These are phyloP conservation scores for Agrocybe chaxingu DNA, from an alignment of 768 basidiomycete genomes.

Conservation along the genomic window DNA sequence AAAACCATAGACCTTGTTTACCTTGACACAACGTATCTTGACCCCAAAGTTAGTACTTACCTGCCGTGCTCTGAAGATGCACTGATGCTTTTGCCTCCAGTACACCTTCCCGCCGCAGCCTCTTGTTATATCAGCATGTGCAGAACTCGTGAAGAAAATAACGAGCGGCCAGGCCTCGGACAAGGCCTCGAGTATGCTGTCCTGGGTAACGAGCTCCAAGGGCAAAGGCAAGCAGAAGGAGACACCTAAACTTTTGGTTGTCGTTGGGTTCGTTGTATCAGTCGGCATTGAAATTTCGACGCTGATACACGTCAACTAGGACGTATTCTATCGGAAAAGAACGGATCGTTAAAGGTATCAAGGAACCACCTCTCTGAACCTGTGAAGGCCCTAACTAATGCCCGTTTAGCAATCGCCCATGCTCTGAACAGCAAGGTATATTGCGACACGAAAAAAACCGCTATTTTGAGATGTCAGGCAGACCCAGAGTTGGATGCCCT, in stretches of 20 bases:
- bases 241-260: conserved; percentile 42
- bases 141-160: conserved; percentile 67
- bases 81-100: conserved; percentile 29
- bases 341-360: conserved; percentile 87
- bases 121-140: conserved; percentile 91
- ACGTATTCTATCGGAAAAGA: conserved; percentile 99
- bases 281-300: not conserved
- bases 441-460: conserved; percentile 82
- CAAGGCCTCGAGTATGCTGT: conserved; percentile 39
- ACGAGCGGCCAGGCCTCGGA: conserved; percentile 37
- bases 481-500: conserved; percentile 81
- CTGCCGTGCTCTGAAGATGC: not conserved
- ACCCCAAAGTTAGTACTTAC: conserved; percentile 58
- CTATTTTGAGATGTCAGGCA: conserved; percentile 78
- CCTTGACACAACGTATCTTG: conserved; percentile 94
- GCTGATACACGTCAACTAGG: conserved; percentile 32
- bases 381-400: conserved; percentile 1
- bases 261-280: conserved; percentile 59
- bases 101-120: conserved; percentile 96
- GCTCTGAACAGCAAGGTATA: conserved; percentile 82
- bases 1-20: conserved; percentile 87
- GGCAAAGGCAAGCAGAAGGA: conserved; percentile 34
- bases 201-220: conserved; percentile 41
- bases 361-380: not conserved
- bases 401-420: conserved; percentile 69